phyloP scores from a whole-genome alignment of 2,329 filamentous ascomycete genomes.

The Penicillium expansum region DNA sequence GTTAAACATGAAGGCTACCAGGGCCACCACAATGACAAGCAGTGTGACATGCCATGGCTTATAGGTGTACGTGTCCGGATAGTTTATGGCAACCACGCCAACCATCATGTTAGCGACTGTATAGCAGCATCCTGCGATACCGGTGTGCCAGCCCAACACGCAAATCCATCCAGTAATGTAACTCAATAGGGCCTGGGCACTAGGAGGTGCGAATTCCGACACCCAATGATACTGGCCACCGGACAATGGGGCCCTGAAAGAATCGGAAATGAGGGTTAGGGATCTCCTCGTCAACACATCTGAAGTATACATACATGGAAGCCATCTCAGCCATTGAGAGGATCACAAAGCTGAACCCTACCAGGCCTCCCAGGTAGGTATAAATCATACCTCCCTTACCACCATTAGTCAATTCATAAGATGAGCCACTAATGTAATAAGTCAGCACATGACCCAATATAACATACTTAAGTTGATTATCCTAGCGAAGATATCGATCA shows the following conservation, averaged over 20 bases:
- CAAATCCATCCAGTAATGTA: constrained; percentile 29
- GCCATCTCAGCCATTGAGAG: not conserved
- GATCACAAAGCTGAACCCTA: not conserved
- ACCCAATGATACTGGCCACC: no score
- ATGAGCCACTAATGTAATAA: not conserved
- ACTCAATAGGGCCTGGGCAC: not conserved
- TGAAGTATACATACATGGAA: not conserved
- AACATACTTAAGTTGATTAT: not conserved
- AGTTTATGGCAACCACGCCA: constrained; percentile 32
- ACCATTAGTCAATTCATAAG: not conserved
- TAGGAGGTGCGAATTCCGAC: not conserved
- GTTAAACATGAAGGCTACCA: constrained; percentile 30
- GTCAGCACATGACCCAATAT: not conserved
- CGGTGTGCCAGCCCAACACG: constrained; percentile 31
- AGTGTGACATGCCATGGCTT: not conserved
- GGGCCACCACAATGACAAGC: constrained; percentile 16
- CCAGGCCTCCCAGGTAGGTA: not conserved
- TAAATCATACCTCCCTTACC: not conserved
- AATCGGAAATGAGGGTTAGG: not conserved
- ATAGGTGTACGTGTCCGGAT: not conserved
- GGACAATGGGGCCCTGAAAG: not conserved
- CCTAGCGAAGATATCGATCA: not conserved
- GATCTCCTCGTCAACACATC: not conserved
- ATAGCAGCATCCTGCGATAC: constrained; percentile 28
- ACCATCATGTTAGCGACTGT: constrained; percentile 35